Conservation (phyloP, 2,329 filamentous ascomycete genomes). For the Fusarium nelsonii region DNA sequence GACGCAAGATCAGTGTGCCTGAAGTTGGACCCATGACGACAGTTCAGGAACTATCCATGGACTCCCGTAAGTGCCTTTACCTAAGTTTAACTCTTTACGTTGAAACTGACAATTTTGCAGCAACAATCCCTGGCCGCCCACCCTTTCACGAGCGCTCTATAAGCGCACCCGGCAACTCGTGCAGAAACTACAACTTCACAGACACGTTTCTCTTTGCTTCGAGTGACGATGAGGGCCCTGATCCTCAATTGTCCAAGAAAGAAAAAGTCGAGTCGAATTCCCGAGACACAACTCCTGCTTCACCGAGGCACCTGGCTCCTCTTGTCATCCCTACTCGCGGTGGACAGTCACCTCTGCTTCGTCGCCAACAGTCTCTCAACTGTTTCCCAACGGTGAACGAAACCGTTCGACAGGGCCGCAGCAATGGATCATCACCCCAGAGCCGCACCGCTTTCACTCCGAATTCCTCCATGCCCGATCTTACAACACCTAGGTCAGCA, state of each 20-base stretch:
- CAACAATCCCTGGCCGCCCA: conserved; percentile 75
- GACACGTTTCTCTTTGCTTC: conserved; percentile 46
- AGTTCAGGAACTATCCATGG: conserved; percentile 75
- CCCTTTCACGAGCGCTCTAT: conserved; percentile 73
- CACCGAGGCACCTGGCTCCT: conserved; percentile 66
- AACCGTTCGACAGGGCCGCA: conserved; percentile 55
- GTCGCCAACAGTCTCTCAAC: conserved; percentile 56
- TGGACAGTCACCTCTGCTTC: conserved; percentile 40
- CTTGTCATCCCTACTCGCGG: conserved; percentile 65
- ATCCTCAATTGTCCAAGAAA: conserved; percentile 42
- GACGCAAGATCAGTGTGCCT: conserved; percentile 73
- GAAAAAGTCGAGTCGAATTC: conserved; percentile 31
- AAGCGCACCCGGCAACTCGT: conserved; percentile 68
- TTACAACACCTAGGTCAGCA: conserved; percentile 60
- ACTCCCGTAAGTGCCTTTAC: conserved; percentile 69
- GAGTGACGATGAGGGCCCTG: conserved; percentile 44
- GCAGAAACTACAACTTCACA: conserved; percentile 56
- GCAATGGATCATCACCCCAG: conserved; percentile 61
- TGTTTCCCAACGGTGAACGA: conserved; percentile 63
- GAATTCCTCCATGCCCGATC: conserved; percentile 53
- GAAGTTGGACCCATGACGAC: conserved; percentile 77
- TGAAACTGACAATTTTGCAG: conserved; percentile 54
- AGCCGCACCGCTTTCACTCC: conserved; percentile 57
- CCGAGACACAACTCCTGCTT: conserved; percentile 51
- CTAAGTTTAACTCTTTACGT: neutral